Evolutionary conservation across 106 monocot genomes (phyloP), one percentile per base, ranked within the genome.

Genomic region (Platanthera zijinensis): DNA sequence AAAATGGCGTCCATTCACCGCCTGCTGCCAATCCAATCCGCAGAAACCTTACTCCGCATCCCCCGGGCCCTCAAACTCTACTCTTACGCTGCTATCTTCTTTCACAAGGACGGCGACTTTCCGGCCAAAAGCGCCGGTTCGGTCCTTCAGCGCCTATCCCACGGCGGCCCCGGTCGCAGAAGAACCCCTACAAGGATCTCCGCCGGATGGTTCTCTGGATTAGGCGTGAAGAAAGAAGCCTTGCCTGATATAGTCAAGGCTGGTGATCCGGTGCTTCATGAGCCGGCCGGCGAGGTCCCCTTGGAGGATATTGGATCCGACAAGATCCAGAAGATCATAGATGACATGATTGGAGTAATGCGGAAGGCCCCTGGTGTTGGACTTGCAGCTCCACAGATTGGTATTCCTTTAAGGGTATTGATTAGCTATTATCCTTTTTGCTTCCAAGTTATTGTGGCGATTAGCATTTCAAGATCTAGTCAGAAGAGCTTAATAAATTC

Each of bases 301-400:
- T 50, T 74, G 10, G 86, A 72, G 25, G 88, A 92, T n/a, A 84
- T 96, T 18, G 79, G 79, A 7, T 87, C 92, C 1, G 86, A 88
- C 45, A 85, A 76, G 72, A 82, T 95, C 50, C 82, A 90, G 86
- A 84, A 78, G 56, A 82, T 84, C 75, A 83, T 92, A 5, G 90
- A 90, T 7, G 84, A 87, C 52, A 96, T 96, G 95, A 84, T 96
- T 62, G 76, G 56, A n/a, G 81, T 70, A 74, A 96, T 96, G 95
- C 83, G 95, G 56, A 85, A 82, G 25, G 90, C 80, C 51, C 95
- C 95, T 52, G 96, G 89, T 0, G 96, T 96, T 47, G 96, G 96
- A 21, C 93, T 96, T 17, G 92, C 96, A 61, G 96, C 96, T 77
- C 93, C 96, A 14, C 96, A 96, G 74, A 93, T 96, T 71, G 96